Base-by-base conservation (phyloP, 345 rosid species). In the Euphorbia tirucalli region DNA sequence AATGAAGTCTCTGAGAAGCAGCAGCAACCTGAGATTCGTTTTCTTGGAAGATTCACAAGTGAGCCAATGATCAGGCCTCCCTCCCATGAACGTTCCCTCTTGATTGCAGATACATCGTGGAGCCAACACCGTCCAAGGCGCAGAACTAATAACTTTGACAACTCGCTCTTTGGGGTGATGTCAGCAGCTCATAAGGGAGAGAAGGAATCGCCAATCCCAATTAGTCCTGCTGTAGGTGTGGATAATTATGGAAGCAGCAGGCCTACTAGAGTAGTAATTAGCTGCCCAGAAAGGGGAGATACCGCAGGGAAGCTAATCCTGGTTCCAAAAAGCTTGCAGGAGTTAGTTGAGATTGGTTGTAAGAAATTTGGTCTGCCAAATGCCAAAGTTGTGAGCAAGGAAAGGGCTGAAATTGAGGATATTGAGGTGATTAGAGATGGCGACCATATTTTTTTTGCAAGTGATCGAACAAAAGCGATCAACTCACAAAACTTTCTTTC, bases 401-500 rank as follows among this genome's bases (percentile, higher is more conserved):
- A 78, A 1, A 66, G 87, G 65, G 93, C 96, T 22, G 96, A 84
- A 73, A 85, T 95, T 46, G 98, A 90, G 22, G 84, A 83, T 62
- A 74, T 92, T 25, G 90, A 80, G 31, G 90, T 90, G 35, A 82
- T 92, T 16, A 85, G 93, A 85, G 98, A 94, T 37, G 96, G 91
- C 2, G 97, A 95, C 73, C 91, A 84, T 85, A 91, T 95, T 27
- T 49, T 86, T 65, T 87, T 90, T 74, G 80, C 73, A 19, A 69
- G 76, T 50, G 68, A 76, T 56, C 79, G 28, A 22, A 28, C 2
- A 6, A 31, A 54, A 18, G 50, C 66, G 14, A 21, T 54, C 28
- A 6, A 13, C 10, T 11, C 19, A 11, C 1, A 65, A 44, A 13
- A 28, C 57, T 19, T 70, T 9, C 22, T 65, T 15, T 11, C 55